A percentile compares a stretch with the other conserved stretches of the same genome.
These are phyloP conservation scores for Leersia perrieri DNA, from an alignment of 176 grass and related monocot species.

Conservation along the genomic window DNA sequence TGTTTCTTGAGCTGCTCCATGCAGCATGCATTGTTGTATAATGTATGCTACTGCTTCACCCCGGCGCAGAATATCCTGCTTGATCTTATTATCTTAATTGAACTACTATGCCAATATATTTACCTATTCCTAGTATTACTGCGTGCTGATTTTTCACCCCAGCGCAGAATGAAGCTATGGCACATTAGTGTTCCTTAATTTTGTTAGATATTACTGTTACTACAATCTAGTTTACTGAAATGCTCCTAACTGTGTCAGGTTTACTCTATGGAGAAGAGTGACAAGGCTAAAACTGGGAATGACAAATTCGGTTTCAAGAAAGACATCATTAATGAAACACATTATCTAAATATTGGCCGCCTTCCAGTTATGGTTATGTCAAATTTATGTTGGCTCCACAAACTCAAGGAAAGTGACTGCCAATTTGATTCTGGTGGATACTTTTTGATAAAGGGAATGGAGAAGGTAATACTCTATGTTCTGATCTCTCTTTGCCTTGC, in stretches of 20 bases:
- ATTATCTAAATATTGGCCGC: constrained; percentile 53
- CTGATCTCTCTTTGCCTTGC: constrained; percentile 19
- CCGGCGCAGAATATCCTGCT: too few species aligned
- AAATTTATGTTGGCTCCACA: constrained; percentile 75
- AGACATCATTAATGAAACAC: constrained; percentile 48
- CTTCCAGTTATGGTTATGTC: constrained; percentile 92
- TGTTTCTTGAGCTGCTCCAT: neutral
- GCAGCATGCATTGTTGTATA: constrained; percentile 5
- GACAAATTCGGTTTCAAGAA: constrained; percentile 55
- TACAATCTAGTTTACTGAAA: constrained; percentile 23
- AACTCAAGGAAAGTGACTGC: constrained; percentile 66
- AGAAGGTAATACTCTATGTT: constrained; percentile 65
- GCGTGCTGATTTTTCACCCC: neutral
- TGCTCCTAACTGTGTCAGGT: constrained; percentile 53
- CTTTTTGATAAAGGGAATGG: constrained; percentile 98
- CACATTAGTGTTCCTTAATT: constrained; percentile 15
- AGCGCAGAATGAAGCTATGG: neutral
- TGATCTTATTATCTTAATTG: neutral
- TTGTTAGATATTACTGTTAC: constrained; percentile 8
- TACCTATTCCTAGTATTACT: neutral
- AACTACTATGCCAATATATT: constrained; percentile 22
- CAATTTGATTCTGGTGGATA: constrained; percentile 90
- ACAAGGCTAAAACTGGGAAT: constrained; percentile 84
- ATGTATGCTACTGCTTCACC: constrained; percentile 7
- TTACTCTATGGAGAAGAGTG: constrained; percentile 77